phyloP scores from a whole-genome alignment of 2,329 filamentous ascomycete species.

The Scedosporium aurantiacum region DNA sequence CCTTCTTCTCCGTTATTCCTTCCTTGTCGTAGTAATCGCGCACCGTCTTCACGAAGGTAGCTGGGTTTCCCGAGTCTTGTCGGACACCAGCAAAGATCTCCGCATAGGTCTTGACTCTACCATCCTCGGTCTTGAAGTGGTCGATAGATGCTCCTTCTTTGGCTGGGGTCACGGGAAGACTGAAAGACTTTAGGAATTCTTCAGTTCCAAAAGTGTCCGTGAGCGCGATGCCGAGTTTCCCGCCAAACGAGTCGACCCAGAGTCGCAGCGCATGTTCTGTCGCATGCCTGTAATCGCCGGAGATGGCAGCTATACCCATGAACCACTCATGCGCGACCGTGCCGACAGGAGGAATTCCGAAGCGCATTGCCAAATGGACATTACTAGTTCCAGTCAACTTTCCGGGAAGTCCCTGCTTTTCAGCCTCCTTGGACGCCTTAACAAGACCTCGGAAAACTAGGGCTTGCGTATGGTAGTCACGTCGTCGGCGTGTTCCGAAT shows the following conservation, averaged over 20 bases:
- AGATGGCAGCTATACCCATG: conserved; percentile 93
- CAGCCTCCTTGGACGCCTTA: conserved; percentile 61
- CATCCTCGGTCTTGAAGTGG: conserved; percentile 27
- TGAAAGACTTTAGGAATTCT: conserved; percentile 77
- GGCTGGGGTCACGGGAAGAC: conserved; percentile 44
- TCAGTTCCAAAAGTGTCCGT: conserved; percentile 96
- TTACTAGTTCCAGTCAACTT: conserved; percentile 86
- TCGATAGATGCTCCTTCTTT: conserved; percentile 29
- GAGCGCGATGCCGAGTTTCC: conserved; percentile 73
- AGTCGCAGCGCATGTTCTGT: conserved; percentile 76
- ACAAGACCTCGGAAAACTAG: conserved; percentile 81
- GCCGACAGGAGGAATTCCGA: conserved; percentile 72
- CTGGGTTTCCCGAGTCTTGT: conserved; percentile 82
- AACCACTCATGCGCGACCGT: conserved; percentile 97
- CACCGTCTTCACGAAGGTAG: conserved; percentile 67
- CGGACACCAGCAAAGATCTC: conserved; percentile 74
- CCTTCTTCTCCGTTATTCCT: conserved; percentile 70
- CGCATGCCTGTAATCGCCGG: conserved; percentile 70
- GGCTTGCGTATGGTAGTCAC: conserved; percentile 92
- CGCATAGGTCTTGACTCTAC: conserved; percentile 55
- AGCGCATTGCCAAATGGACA: conserved; percentile 92
- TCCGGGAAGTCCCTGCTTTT: conserved; percentile 53
- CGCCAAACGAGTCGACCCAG: conserved; percentile 87
- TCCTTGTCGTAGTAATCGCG: conserved; percentile 68
- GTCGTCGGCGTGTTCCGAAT: conserved; percentile 78